Conservation (phyloP, 2,329 filamentous ascomycete genomes). For the Trichoderma atrobrunneum region DNA sequence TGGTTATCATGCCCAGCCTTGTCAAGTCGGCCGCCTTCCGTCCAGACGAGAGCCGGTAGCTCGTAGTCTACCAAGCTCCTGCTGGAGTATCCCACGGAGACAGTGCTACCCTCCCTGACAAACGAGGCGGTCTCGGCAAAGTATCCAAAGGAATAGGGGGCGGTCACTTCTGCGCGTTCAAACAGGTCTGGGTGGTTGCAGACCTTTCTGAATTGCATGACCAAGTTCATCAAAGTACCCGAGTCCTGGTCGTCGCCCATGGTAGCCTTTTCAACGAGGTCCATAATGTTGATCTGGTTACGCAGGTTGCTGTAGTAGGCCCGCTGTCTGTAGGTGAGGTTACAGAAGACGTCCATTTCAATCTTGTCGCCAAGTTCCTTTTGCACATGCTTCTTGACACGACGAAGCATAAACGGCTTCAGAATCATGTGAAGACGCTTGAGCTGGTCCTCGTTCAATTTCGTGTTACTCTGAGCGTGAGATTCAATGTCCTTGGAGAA, state of each 20-base stretch:
- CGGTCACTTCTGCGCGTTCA: constrained; percentile 87
- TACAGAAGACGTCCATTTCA: constrained; percentile 91
- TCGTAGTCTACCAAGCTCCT: constrained; percentile 82
- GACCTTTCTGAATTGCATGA: constrained; percentile 99
- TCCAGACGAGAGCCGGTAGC: constrained; percentile 77
- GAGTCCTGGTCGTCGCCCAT: constrained; percentile 92
- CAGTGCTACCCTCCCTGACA: constrained; percentile 77
- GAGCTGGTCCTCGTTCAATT: constrained; percentile 96
- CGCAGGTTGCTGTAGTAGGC: constrained; percentile 89
- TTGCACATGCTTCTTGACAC: constrained; percentile 99
- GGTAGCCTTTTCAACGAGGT: constrained; percentile 95
- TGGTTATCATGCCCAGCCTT: constrained; percentile 70
- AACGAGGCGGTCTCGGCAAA: constrained; percentile 97
- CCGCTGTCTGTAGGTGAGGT: constrained; percentile 92
- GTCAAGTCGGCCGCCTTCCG: constrained; percentile 73
- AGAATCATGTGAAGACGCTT: constrained; percentile 97
- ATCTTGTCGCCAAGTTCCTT: constrained; percentile 99
- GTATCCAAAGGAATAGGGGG: constrained; percentile 76
- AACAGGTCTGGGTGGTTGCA: constrained; percentile 98
- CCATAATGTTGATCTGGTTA: constrained; percentile 98
- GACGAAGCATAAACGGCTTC: constrained; percentile 98
- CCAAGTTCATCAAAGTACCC: constrained; percentile 95
- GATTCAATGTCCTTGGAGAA: constrained; percentile 97
- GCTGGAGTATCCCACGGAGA: constrained; percentile 83
- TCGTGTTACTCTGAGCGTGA: constrained; percentile 98